phyloP scores from a whole-genome alignment of 306 rosid genomes.

The Cucurbita argyrosperma region DNA sequence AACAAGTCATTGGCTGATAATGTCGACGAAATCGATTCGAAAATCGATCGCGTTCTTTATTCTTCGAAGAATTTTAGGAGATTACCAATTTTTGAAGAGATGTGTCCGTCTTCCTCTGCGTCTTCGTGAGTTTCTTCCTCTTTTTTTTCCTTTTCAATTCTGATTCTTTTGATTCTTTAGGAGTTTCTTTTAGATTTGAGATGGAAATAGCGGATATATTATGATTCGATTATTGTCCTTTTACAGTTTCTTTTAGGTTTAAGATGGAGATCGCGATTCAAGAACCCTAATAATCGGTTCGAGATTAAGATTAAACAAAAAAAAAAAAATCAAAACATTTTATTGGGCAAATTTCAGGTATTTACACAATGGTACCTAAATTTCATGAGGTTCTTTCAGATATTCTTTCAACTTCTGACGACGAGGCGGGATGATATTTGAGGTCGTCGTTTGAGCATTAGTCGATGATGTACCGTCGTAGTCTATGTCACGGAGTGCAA shows the following conservation, averaged over 20 bases:
- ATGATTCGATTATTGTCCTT: background rate
- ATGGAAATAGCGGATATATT: too few species aligned
- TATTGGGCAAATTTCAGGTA: background rate
- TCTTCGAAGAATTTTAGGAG: background rate
- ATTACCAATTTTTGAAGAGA: background rate
- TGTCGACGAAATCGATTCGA: background rate
- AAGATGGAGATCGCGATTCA: background rate
- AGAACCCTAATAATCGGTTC: background rate
- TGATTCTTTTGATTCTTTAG: background rate
- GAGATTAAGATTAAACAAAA: background rate
- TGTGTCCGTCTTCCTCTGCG: background rate
- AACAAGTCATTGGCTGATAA: too few species aligned
- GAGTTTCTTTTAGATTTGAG: background rate
- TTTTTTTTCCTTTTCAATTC: background rate
- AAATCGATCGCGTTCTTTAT: background rate
- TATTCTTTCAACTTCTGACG: slow-evolving; percentile 1
- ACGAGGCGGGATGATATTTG: background rate
- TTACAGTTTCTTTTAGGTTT: too few species aligned
- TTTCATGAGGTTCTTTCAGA: background rate
- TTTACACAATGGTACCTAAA: background rate
- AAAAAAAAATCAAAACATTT: too few species aligned
- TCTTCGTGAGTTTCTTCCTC: background rate
- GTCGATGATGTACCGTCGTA: slow-evolving; percentile 7
- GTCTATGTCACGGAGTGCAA: slow-evolving; percentile 58
- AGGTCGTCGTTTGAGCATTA: background rate